These are phyloP conservation scores for Pouteria glomerata DNA, from an alignment of 148 eudicot species.

Conservation along the genomic window DNA sequence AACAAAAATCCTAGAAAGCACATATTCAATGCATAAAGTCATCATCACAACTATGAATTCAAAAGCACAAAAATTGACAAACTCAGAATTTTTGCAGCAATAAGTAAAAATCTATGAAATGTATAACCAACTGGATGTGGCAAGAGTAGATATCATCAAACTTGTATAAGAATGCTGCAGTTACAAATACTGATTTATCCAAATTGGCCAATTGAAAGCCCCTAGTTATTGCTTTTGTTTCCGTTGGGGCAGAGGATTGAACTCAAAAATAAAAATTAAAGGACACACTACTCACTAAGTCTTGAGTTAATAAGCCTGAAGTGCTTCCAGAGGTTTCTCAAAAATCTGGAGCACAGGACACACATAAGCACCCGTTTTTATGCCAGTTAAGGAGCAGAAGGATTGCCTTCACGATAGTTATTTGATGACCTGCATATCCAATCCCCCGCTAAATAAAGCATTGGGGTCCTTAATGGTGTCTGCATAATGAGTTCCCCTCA, in stretches of 20 bases:
- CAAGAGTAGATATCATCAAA: neutral
- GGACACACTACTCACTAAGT: neutral
- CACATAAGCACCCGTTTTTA: neutral
- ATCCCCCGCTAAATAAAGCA: neutral
- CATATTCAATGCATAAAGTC: neutral
- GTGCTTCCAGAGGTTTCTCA: neutral
- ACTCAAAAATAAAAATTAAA: neutral
- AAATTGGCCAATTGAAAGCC: neutral
- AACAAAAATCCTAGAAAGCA: too few relatives aligned
- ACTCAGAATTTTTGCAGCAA: neutral
- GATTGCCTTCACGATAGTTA: neutral
- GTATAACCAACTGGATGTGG: neutral
- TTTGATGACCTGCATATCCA: neutral
- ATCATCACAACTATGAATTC: neutral
- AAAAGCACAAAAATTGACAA: neutral
- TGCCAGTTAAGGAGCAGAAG: neutral
- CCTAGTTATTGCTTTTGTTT: neutral
- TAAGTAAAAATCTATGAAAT: neutral
- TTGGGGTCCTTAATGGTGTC: too few relatives aligned
- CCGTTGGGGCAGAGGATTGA: neutral
- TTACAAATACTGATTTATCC: neutral
- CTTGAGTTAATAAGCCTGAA: neutral
- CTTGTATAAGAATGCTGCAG: neutral
- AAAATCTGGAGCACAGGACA: neutral
- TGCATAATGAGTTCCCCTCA: neutral